Evolutionary conservation across 176 grass and related monocot genomes (phyloP).

Genomic region (Triticum timopheevii): DNA sequence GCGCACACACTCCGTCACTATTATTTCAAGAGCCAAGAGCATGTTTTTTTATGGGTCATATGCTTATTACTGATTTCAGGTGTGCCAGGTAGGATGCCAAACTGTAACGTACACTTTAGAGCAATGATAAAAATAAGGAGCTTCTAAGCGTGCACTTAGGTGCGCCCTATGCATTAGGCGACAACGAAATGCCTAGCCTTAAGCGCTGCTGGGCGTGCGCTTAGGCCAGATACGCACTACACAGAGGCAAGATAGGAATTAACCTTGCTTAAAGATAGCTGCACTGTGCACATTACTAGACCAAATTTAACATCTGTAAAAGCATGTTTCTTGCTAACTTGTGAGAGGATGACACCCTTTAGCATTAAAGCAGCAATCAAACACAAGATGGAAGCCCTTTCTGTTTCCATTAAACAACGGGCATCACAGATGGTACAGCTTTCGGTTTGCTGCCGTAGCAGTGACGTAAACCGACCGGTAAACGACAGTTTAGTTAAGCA

Average conservation of each 20-base stretch:
- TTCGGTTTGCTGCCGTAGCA: background rate
- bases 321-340: background rate
- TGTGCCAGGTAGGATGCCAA: background rate
- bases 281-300: background rate
- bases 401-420: background rate
- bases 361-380: background rate
- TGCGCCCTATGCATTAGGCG: background rate
- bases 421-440: background rate
- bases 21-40: background rate
- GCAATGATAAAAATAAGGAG: no score
- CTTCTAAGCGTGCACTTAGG: no score
- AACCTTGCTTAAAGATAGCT: background rate
- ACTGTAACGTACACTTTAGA: background rate
- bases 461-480: background rate
- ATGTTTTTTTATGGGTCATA: background rate
- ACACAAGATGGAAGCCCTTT: background rate
- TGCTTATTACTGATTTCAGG: background rate
- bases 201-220: background rate
- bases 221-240: background rate
- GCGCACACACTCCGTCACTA: background rate
- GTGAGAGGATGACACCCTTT: background rate
- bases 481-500: background rate
- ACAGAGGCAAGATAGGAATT: background rate
- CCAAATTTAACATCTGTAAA: conserved; percentile 13
- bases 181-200: background rate